A percentile compares a stretch with the other conserved stretches of the same genome.
Conservation (phyloP, 78 protist genomes). For the Bigelowiella natans region DNA sequence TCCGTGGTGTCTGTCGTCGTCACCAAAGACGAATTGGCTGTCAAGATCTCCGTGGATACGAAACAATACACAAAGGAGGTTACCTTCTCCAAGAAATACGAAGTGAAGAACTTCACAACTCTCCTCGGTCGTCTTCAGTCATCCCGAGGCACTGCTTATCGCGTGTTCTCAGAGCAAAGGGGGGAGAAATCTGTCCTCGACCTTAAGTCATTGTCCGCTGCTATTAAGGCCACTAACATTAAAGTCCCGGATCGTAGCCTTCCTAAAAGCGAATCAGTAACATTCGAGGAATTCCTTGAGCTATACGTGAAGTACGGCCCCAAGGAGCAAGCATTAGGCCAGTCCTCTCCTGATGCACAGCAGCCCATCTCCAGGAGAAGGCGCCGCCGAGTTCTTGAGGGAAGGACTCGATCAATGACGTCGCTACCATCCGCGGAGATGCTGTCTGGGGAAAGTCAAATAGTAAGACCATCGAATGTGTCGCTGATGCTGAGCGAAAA, state of each 20-base stretch:
- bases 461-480: not conserved
- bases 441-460: not conserved
- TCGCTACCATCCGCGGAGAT: not conserved
- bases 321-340: too few species aligned
- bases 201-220: not conserved
- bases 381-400: too few species aligned
- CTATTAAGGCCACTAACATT: not conserved
- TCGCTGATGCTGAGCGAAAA: not conserved
- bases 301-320: not conserved
- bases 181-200: not conserved
- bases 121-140: not conserved
- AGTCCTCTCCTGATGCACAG: too few species aligned
- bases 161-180: not conserved
- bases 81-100: not conserved
- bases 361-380: too few species aligned
- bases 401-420: too few species aligned
- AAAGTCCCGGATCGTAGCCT: not conserved
- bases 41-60: not conserved
- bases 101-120: not conserved
- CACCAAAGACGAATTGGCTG: not conserved
- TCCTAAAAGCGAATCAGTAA: not conserved
- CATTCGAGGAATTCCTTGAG: not conserved
- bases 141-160: not conserved
- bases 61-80: not conserved
- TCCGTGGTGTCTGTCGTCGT: not conserved